Evolutionary conservation across 805 yeast species (phyloP), one percentile per base, ranked within the genome.

Genomic region (Candida yuanshanica): DNA sequence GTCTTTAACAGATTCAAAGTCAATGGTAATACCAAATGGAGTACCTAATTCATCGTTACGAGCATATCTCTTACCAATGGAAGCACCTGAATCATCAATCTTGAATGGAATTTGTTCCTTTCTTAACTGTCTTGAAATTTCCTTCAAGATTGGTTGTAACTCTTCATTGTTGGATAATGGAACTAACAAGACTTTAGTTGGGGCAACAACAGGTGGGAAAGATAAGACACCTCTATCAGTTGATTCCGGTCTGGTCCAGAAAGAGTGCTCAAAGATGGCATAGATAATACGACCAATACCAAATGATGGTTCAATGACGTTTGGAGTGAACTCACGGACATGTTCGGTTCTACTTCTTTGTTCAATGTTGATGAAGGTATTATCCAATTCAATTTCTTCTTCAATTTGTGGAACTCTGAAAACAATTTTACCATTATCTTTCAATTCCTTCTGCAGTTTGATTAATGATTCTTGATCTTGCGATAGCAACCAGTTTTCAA

Each of bases 1-100:
- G 61, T 91, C 97, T 61, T 83, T 77, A 48, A 85, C 77, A 41
- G 95, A 82, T 50, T 91, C 97, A 65, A 93, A 91, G 66, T 91
- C 99, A 55, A 91, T 84, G 50, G 99, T 91, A 66, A 91, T 79
- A 64, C 99, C 99, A 63, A 93, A 93, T 55, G 99, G 99, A 41
- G 98, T 93, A 66, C 99, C 99, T 60, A 91, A 76, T 72, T 91
- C 99, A 67, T 91, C 99, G 65, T 91, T 91, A 72, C 99, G 86
- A 49, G 99, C 89, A 59, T 91, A 91, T 70, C 99, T 83, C 72
- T 90, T 87, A 70, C 99, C 99, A 57, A 91, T 93, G 24, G 98
- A 86, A 17, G 96, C 97, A 52, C 95, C 85, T 9, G 97, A 88
- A 65, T 91, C 98, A 64, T 93, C 99, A 45, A 91, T 82, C 75